A percentile compares a stretch with the other conserved stretches of the same genome.
Conservation (phyloP, 805 yeast genomes). For the Aciculoconidium aculeatum region DNA sequence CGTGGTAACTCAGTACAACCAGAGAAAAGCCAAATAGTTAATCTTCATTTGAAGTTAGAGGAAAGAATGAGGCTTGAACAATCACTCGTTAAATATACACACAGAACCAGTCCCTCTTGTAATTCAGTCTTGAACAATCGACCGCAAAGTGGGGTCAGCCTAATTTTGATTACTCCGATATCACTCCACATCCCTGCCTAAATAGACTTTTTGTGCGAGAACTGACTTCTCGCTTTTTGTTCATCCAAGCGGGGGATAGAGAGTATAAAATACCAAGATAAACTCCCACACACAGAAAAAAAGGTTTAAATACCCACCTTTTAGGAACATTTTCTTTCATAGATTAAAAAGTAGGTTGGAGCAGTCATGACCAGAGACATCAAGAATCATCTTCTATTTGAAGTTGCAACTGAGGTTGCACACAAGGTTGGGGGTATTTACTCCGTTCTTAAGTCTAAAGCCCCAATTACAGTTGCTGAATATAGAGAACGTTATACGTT, state of each 20-base stretch:
- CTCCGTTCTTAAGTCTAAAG: conserved; percentile 93
- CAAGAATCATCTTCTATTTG: conserved; percentile 80
- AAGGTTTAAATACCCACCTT: background rate
- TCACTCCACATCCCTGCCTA: conserved; percentile 6
- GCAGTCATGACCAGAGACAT: conserved; percentile 70
- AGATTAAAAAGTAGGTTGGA: background rate
- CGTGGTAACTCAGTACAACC: too few relatives aligned
- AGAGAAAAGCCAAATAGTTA: too few relatives aligned
- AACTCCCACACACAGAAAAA: too few relatives aligned
- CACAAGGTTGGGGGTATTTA: conserved; percentile 97
- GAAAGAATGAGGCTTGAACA: too few relatives aligned
- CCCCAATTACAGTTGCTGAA: conserved; percentile 93
- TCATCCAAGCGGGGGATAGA: conserved; percentile 1
- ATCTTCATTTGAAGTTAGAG: too few relatives aligned
- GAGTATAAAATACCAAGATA: conserved; percentile 1
- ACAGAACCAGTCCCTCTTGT: too few relatives aligned
- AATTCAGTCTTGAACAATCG: too few relatives aligned
- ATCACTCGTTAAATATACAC: too few relatives aligned
- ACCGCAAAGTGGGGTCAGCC: conserved; percentile 5
- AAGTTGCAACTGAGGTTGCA: conserved; percentile 96
- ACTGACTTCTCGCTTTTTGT: conserved; percentile 3
- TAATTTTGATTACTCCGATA: conserved; percentile 1
- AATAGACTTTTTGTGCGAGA: conserved; percentile 2
- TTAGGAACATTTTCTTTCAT: too few relatives aligned
- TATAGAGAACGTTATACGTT: conserved; percentile 81